A percentile compares a stretch with the other conserved stretches of the same genome.
Evolutionary conservation across 2,329 filamentous ascomycete species (phyloP).

Genomic region (Fusarium sp.): DNA sequence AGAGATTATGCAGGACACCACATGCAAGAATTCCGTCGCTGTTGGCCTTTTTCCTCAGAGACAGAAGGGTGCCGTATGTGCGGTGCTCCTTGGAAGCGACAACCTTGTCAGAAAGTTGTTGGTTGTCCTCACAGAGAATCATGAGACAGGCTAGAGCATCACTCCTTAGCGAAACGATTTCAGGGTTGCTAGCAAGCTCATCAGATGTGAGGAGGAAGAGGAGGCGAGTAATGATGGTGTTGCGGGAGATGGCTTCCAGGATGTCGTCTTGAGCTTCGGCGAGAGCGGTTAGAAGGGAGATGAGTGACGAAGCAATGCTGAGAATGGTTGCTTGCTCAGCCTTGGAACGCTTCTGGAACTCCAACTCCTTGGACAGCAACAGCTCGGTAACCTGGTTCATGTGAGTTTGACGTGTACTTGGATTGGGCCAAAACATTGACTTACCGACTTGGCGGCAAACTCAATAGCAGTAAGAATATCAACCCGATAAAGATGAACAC

Average conservation of each 20-base stretch:
- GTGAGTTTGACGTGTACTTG: conserved; percentile 10
- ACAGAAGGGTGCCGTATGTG: conserved; percentile 63
- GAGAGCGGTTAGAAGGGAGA: conserved; percentile 65
- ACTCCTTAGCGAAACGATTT: conserved; percentile 55
- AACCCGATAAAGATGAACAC: conserved; percentile 71
- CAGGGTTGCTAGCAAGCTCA: conserved; percentile 56
- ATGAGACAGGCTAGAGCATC: conserved; percentile 67
- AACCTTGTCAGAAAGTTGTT: conserved; percentile 64
- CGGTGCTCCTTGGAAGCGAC: conserved; percentile 59
- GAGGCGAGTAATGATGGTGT: conserved; percentile 62
- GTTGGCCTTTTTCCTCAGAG: conserved; percentile 60
- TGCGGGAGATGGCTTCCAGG: conserved; percentile 63
- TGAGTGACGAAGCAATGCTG: conserved; percentile 65
- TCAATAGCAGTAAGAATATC: conserved; percentile 72
- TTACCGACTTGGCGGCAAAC: conserved; percentile 65
- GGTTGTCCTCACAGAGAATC: conserved; percentile 71
- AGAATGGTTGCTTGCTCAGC: conserved; percentile 66
- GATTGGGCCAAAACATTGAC: conserved; percentile 30
- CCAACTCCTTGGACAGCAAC: conserved; percentile 54
- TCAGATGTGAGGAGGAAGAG: conserved; percentile 65
- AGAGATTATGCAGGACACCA: conserved; percentile 72
- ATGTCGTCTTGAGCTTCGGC: conserved; percentile 72
- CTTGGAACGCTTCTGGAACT: conserved; percentile 62
- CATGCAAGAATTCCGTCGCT: conserved; percentile 68
- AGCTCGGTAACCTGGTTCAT: conserved; percentile 57